Evolutionary conservation across 352 stramenopile species (phyloP), one percentile per base, ranked within the genome.

Genomic region (Phytophthora citricola): DNA sequence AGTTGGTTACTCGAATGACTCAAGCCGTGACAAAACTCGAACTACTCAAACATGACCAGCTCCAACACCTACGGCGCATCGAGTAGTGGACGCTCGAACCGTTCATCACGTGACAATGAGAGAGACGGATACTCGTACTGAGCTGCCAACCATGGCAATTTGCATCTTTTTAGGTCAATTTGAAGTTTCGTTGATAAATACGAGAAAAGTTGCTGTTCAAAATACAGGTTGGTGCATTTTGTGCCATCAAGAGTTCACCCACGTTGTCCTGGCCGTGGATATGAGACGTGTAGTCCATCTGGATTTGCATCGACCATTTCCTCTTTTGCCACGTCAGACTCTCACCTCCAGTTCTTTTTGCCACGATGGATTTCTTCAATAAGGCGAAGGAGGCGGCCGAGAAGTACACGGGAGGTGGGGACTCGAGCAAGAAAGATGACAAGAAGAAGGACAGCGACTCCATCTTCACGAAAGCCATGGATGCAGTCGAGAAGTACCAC

Each of bases 341-440:
- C 29, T 29, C 22, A 8, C 0, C 17, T 20, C 17, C 17, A 20
- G 17, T 20, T 20, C 17, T 0, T 9, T 43, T 4, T 20, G 9
- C 11, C 31, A 26, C 31, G 1, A 73, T 73, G 66, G 66, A 73
- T 10, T 65, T 73, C 8, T 61, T 73, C 4, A 73, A 68, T 38
- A 73, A 73, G 44, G 65, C 65, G 32, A 73, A 73, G 34, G 58
- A 73, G 34, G 60, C 49, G 20, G 52, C 45, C 6, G 52, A 57
- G 51, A 69, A 69, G 52, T 63, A 63, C 27, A 46, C 32, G 26
- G 40, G 52, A 32, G 48, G 53, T 20, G 36, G 57, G 15, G 49
- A 72, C 26, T 56, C 63, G 26, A 67, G 39, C 24, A 70, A 58
- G 7, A 59, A 31, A 1, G 48, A 53, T 22, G 48, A 51, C 32